A percentile compares a stretch with the other conserved stretches of the same genome.
These are phyloP conservation scores for Ophiostoma himal-ulmi DNA, from an alignment of 2,329 filamentous ascomycete genomes.

Conservation along the genomic window DNA sequence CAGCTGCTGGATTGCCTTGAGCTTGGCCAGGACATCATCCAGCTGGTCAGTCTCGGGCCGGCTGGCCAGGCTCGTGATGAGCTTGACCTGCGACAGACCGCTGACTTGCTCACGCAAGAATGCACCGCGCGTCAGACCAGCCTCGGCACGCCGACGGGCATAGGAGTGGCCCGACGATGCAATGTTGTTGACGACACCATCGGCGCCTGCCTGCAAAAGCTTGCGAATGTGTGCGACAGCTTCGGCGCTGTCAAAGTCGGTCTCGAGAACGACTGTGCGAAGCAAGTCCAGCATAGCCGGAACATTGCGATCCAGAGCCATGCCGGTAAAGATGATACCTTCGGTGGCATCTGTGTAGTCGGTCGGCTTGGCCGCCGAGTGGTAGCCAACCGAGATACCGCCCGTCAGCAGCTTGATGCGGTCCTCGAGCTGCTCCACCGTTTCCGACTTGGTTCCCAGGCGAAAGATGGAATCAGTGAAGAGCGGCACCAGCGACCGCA, in stretches of 20 bases:
- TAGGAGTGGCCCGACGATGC: slow-evolving; percentile 85
- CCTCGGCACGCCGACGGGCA: slow-evolving; percentile 76
- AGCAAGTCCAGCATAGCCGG: slow-evolving; percentile 86
- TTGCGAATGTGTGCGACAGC: slow-evolving; percentile 79
- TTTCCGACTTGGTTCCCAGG: slow-evolving; percentile 77
- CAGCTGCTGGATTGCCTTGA: slow-evolving; percentile 78
- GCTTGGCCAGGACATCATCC: slow-evolving; percentile 68
- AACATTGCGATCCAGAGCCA: slow-evolving; percentile 83
- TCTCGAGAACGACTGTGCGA: slow-evolving; percentile 73
- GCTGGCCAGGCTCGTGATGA: slow-evolving; percentile 72
- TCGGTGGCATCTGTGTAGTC: slow-evolving; percentile 68
- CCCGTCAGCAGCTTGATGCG: slow-evolving; percentile 94
- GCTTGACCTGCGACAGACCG: slow-evolving; percentile 83
- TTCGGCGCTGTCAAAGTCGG: slow-evolving; percentile 79
- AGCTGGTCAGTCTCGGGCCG: slow-evolving; percentile 63
- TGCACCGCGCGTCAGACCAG: slow-evolving; percentile 66
- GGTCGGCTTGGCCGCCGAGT: slow-evolving; percentile 70
- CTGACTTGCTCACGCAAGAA: slow-evolving; percentile 76
- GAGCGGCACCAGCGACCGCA: slow-evolving; percentile 77
- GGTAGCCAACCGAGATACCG: slow-evolving; percentile 77
- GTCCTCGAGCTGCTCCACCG: slow-evolving; percentile 93
- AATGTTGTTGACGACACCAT: slow-evolving; percentile 85
- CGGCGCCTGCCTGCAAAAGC: slow-evolving; percentile 77
- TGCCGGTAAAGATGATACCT: slow-evolving; percentile 77
- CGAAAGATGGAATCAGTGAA: slow-evolving; percentile 93